A percentile compares a stretch with the other conserved stretches of the same genome.
These are phyloP conservation scores for Barnettozyma sucrosica DNA, from an alignment of 805 yeast species.

Conservation along the genomic window DNA sequence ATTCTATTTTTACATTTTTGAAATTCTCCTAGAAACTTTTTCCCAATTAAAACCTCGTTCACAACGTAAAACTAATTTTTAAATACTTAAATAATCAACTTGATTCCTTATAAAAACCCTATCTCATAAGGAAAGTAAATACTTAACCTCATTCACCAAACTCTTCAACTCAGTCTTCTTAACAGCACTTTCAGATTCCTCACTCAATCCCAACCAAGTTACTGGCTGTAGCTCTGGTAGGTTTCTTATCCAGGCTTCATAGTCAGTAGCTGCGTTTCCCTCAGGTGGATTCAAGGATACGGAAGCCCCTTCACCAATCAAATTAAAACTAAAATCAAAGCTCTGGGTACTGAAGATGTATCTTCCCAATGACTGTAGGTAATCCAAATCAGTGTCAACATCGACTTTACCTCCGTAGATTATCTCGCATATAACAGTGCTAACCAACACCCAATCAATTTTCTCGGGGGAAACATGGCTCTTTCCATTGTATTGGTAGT, in stretches of 20 bases:
- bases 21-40: background rate
- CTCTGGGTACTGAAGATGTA: constrained; percentile 35
- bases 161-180: constrained; percentile 12
- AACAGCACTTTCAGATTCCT: constrained; percentile 35
- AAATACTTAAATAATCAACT: too few relatives aligned
- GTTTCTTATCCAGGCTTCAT: constrained; percentile 42
- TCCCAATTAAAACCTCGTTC: too few relatives aligned
- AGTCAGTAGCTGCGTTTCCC: constrained; percentile 30
- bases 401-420: constrained; percentile 64
- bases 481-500: constrained; percentile 20
- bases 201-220: constrained; percentile 47
- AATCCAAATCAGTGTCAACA: constrained; percentile 33
- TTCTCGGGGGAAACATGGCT: constrained; percentile 38
- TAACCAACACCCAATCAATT: constrained; percentile 52
- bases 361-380: constrained; percentile 31
- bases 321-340: constrained; percentile 37
- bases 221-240: constrained; percentile 52
- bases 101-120: too few relatives aligned
- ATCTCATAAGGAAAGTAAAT: background rate
- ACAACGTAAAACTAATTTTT: too few relatives aligned
- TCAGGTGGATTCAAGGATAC: constrained; percentile 39
- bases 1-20: too few relatives aligned
- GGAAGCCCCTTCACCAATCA: constrained; percentile 27
- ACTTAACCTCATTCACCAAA: background rate
- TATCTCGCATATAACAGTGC: constrained; percentile 44